Evolutionary conservation across 2,329 filamentous ascomycete genomes (phyloP), one percentile per base, ranked within the genome.

Genomic region (Exophiala viscosa): DNA sequence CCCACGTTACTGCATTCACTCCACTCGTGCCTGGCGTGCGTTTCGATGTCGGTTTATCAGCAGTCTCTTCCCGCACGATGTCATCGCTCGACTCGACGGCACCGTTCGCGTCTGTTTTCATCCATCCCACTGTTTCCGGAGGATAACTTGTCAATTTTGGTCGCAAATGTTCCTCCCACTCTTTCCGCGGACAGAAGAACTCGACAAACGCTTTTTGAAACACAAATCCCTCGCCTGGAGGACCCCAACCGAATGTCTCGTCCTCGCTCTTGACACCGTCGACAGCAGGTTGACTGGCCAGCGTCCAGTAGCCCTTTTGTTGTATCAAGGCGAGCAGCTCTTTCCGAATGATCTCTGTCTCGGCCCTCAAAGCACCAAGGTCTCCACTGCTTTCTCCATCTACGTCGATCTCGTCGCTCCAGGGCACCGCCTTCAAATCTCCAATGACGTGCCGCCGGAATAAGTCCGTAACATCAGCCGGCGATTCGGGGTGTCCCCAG

Each of bases 141-240:
- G 82, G 82, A 33, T 80, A 71, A 9, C 72, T 73, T 47, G 71
- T 67, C 40, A 97, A 80, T 53, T 82, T 80, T 3, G 78, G 76
- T 58, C 81, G 80, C 31, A 99, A 77, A 1, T 68, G 65, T 3
- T 60, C 68, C 13, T 73, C 70, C 85, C 90, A 97, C 67, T 92
- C 88, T 0, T 79, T 70, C 0, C 77, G 73, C 0, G 91, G 85
- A 52, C 95, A 74, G 77, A 99, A 99, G 73, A 97, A 90, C 69
- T 99, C 93, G 46, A 99, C 90, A 70, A 99, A 99, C 0, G 92
- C 87, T 72, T 97, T 99, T 67, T 99, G 93, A 76, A 96, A 99
- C 43, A 97, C 90, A 68, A 95, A 97, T 14, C 93, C 93, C 64
- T 75, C 72, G 31, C 91, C 85, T 45, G 81, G 82, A 0, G 93